These are phyloP conservation scores for Rhododendron williamsianum DNA, from an alignment of 148 eudicot species.

Conservation along the genomic window DNA sequence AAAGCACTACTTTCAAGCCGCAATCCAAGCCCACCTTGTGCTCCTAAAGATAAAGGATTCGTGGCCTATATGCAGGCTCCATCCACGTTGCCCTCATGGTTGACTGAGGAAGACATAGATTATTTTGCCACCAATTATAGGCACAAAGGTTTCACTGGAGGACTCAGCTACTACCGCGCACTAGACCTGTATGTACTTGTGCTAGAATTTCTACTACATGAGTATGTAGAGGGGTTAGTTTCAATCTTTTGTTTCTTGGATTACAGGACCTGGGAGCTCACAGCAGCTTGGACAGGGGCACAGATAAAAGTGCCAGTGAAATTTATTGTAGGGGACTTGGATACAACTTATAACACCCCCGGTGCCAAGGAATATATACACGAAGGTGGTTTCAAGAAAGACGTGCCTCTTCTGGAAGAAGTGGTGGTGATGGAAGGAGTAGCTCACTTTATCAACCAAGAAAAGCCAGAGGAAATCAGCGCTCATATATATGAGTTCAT, in stretches of 20 bases:
- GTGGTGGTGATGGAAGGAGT: conserved; percentile 54
- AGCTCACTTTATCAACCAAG: conserved; percentile 60
- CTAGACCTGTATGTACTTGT: conserved; percentile 37
- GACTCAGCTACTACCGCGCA: conserved; percentile 52
- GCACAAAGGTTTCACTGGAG: conserved; percentile 49
- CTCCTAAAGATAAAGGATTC: conserved; percentile 35
- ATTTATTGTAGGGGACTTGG: conserved; percentile 55
- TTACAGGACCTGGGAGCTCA: conserved; percentile 65
- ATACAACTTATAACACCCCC: conserved; percentile 38
- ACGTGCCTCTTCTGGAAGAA: conserved; percentile 53
- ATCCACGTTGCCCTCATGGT: conserved; percentile 44
- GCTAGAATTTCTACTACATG: neutral
- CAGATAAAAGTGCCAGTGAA: conserved; percentile 45
- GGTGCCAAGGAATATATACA: conserved; percentile 42
- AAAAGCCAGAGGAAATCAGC: conserved; percentile 46
- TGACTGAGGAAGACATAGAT: conserved; percentile 47
- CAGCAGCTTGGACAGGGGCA: conserved; percentile 57
- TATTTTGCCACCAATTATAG: conserved; percentile 39
- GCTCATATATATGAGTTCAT: conserved; percentile 41
- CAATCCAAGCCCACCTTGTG: conserved; percentile 22
- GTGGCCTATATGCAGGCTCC: neutral
- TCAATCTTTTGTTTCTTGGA: neutral
- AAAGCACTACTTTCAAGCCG: conserved; percentile 27
- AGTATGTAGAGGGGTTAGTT: neutral
- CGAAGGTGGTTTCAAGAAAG: conserved; percentile 52